Evolutionary conservation across 1,284 basidiomycete species (phyloP).

Genomic region (Ustanciosporium gigantosporum): DNA sequence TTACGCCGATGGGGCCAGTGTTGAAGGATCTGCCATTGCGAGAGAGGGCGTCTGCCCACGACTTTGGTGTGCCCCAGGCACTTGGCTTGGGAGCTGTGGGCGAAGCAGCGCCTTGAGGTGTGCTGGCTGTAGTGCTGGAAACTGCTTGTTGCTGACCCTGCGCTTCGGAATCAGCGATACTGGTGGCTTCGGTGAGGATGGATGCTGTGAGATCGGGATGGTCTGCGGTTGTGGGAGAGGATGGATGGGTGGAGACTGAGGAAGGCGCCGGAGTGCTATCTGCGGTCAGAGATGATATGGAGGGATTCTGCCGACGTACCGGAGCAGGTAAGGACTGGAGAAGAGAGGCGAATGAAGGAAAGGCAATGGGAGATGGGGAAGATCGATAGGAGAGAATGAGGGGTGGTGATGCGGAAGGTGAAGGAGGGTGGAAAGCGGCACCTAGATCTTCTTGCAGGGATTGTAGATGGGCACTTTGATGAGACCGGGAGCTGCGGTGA

Average conservation of each 20-base stretch:
- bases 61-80: slow-evolving; percentile 32
- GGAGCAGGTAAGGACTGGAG: slow-evolving; percentile 12
- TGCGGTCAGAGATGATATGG: slow-evolving; percentile 4
- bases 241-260: slow-evolving; percentile 25
- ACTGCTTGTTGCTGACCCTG: too few relatives aligned
- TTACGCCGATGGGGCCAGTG: slow-evolving; percentile 24
- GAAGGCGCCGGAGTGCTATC: slow-evolving; percentile 27
- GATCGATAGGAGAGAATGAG: slow-evolving; percentile 40
- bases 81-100: slow-evolving; percentile 15
- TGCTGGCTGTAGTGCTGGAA: slow-evolving; percentile 5
- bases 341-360: slow-evolving; percentile 19
- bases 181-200: slow-evolving; percentile 32
- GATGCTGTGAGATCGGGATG: slow-evolving; percentile 29
- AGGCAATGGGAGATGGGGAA: slow-evolving; percentile 9
- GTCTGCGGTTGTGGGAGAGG: slow-evolving; percentile 23
- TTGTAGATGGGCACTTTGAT: slow-evolving; percentile 12
- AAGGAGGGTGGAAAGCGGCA: slow-evolving; percentile 29
- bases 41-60: slow-evolving; percentile 28
- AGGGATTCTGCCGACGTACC: neutral
- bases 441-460: slow-evolving; percentile 6
- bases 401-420: slow-evolving; percentile 28
- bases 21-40: slow-evolving; percentile 12
- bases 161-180: slow-evolving; percentile 14
- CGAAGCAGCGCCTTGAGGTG: slow-evolving; percentile 7
- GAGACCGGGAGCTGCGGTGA: too few relatives aligned